Evolutionary conservation across 2,329 filamentous ascomycete genomes (phyloP), one percentile per base, ranked within the genome.

Genomic region (Sclerotinia spermophila): DNA sequence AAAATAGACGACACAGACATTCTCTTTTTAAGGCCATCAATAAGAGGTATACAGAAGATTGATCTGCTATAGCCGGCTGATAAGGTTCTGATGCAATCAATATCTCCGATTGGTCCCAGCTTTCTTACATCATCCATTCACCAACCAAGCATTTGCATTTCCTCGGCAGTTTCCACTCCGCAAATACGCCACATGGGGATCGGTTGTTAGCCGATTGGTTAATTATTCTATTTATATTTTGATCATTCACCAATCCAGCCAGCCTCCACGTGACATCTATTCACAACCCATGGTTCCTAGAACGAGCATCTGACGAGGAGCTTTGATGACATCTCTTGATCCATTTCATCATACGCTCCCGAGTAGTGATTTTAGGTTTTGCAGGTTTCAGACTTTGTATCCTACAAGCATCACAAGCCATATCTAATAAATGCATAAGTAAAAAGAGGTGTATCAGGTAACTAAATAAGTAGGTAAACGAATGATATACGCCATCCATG

Each of bases 401-500:
- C 5, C 13, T 7, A 30, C 17, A 27, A 8, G 48, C 45, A 27
- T 66, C 64, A 62, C 58, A 48, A 62, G 42, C 13, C 44, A 48
- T 13, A 44, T 30, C 6, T 27, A 21, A n/a, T 17, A 13, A 33
- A 61, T 15, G 13, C n/a, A 8, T n/a, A 33, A 51, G 33, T 33
- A 40, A 61, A 68, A 48, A 33, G 45, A 51, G 44, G 30, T 19
- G n/a, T 27, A 17, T 44, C 42, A 33, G 45, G 13, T 48, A 45
- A 62, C 17, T 62, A 48, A 33, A 21, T 48, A 64, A 35, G 24
- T 45, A 35, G 53, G 59, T 69, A 72, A 75, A 76, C 69, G 75
- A 77, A 74, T 75, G 74, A 53, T 73, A 66, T 76, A 61, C 75
- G 75, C 75, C 75, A 73, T 77, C 73, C 75, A 74, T 77, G 75